Conservation (phyloP, 1,139 yeast genomes). For the Hansenula anomala region DNA sequence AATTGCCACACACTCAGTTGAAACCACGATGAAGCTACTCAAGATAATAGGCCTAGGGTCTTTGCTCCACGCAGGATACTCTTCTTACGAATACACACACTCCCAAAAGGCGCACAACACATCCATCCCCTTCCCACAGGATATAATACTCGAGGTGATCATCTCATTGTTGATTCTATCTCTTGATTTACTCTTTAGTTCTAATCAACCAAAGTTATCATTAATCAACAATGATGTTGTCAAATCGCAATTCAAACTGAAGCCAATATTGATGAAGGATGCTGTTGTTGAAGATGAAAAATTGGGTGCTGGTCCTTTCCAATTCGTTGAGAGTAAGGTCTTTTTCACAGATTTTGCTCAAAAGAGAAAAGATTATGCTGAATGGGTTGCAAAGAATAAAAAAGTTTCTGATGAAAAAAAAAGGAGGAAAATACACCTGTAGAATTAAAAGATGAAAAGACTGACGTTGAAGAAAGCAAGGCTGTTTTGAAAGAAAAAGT, state of each 20-base stretch:
- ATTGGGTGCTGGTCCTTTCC: constrained; percentile 41
- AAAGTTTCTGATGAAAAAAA: not conserved
- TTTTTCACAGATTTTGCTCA: constrained; percentile 39
- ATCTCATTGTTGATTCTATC: constrained; percentile 7
- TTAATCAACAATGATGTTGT: constrained; percentile 11
- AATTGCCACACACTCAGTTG: not conserved
- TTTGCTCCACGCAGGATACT: constrained; percentile 14
- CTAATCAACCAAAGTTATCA: constrained; percentile 7
- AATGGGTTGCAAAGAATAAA: constrained; percentile 27
- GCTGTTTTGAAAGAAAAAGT: not conserved
- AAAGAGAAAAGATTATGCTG: constrained; percentile 37
- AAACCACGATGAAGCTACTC: constrained; percentile 1
- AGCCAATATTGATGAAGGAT: constrained; percentile 41
- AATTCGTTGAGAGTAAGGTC: constrained; percentile 37
- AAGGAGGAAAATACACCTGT: not conserved
- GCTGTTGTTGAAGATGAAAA: constrained; percentile 41
- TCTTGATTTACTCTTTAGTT: constrained; percentile 8
- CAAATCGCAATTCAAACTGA: constrained; percentile 24
- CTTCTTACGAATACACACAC: constrained; percentile 17
- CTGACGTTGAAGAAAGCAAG: not conserved
- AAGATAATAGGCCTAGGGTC: constrained; percentile 4
- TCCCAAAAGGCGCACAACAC: constrained; percentile 7
- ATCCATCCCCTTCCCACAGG: constrained; percentile 5
- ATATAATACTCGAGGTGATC: constrained; percentile 12
- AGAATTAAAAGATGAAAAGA: not conserved